Evolutionary conservation across 2,329 filamentous ascomycete species (phyloP), one percentile per base, ranked within the genome.

Genomic region (Penicillium sp.): DNA sequence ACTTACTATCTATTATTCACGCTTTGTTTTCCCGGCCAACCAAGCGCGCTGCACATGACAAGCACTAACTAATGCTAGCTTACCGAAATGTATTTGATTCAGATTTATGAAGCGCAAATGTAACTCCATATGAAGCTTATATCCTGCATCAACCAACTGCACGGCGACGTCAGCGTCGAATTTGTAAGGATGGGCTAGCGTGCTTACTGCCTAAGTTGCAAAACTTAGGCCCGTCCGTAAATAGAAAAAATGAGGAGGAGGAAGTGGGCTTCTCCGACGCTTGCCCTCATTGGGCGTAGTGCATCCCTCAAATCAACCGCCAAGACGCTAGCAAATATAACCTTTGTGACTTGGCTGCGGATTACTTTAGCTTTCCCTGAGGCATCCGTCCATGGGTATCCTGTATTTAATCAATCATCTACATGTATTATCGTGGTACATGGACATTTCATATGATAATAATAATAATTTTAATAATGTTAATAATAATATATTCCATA

Each of bases 111-210:
- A 35, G 2, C 9, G 14, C 30, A 9, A 35, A 35, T 35, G 12
- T 14, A 35, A 35, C 14, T 35, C 30, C n/a, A 18, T 33, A 48
- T 33, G 24, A 18, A 30, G 30, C 30, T 35, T 35, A 35, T 35
- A 35, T 35, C 16, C 30, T 35, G 30, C 30, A 35, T 33, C 28
- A n/a, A 47, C n/a, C 3, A 24, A 21, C 47, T 40, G 47, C 47
- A 12, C 23, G 35, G 8, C 48, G 48, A 51, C 48, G 48, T 51
- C 48, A 51, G 35, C n/a, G n/a, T n/a, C n/a, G n/a, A n/a, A n/a
- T n/a, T n/a, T n/a, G n/a, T 35, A 16, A 35, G 30, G 12, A 33
- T 35, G 30, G 14, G 30, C 30, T 35, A 35, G 30, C 30, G 12
- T 23, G 28, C 11, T 33, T 33, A 33, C 7, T 33, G 28, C 14